Percentiles rank a stretch among this genome's conserved stretches.
Evolutionary conservation across 768 basidiomycete genomes (phyloP).

Genomic region (Russula brevipes): DNA sequence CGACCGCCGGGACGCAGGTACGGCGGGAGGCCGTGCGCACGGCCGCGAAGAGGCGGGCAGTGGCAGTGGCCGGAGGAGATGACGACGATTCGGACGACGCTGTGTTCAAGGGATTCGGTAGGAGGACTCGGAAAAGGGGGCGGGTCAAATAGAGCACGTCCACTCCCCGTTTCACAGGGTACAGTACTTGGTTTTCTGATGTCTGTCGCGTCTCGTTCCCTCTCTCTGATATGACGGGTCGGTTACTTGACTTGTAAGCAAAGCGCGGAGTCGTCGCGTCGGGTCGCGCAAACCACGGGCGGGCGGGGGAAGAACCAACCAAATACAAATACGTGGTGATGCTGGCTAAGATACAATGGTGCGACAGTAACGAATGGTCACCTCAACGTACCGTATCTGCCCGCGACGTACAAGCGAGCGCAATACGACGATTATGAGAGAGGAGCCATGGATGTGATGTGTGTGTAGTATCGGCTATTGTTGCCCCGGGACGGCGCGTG

Average conservation of each 20-base stretch:
- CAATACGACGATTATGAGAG: background rate
- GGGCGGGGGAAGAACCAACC: no score
- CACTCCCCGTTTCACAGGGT: background rate
- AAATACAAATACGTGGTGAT: conserved; percentile 3
- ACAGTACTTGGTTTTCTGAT: no score
- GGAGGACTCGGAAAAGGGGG: conserved; percentile 28
- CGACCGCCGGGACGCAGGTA: conserved; percentile 27
- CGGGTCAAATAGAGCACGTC: background rate
- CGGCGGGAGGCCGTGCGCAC: conserved; percentile 19
- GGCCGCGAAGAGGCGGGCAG: conserved; percentile 16
- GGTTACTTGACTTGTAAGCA: no score
- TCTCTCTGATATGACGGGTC: no score
- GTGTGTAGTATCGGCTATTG: background rate
- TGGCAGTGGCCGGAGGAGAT: conserved; percentile 31
- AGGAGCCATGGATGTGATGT: background rate
- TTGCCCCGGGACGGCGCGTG: background rate
- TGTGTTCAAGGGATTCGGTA: conserved; percentile 56
- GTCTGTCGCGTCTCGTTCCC: no score
- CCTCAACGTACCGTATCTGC: background rate
- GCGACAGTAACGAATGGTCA: conserved; percentile 2
- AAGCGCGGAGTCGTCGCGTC: background rate
- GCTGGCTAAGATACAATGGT: conserved; percentile 18
- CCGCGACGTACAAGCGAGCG: background rate
- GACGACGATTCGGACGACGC: conserved; percentile 67
- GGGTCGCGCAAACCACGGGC: background rate